Conservation (phyloP, 495 filamentous ascomycete species). For the Lichenothelia convexa region DNA sequence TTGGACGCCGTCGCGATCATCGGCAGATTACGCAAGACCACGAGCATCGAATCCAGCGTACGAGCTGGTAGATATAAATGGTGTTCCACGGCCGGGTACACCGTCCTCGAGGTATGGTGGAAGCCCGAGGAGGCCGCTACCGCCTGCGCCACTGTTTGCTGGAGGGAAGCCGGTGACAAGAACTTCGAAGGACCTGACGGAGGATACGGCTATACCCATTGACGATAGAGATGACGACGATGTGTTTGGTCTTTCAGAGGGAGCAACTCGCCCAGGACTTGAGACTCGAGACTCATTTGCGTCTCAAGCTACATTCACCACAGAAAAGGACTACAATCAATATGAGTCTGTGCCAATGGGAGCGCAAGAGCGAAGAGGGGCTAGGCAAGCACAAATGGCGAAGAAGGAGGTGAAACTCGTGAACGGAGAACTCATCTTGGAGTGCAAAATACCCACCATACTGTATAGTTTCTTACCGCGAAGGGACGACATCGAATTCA, state of each 20-base stretch:
- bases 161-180: conserved; percentile 26
- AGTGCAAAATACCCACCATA: conserved; percentile 98
- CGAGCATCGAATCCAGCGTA: conserved; percentile 52
- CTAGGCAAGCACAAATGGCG: conserved; percentile 67
- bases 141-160: conserved; percentile 73
- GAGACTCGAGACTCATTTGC: conserved; percentile 43
- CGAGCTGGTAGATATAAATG: conserved; percentile 76
- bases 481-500: conserved; percentile 87
- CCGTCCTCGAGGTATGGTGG: conserved; percentile 74
- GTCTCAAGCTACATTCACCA: conserved; percentile 44
- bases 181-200: conserved; percentile 29
- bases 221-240: conserved; percentile 44
- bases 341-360: conserved; percentile 79
- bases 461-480: conserved; percentile 86
- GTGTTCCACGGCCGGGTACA: conserved; percentile 75
- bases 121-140: conserved; percentile 72
- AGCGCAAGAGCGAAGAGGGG: conserved; percentile 66
- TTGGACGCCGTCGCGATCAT: conserved; percentile 52
- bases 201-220: conserved; percentile 34
- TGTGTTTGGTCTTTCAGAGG: conserved; percentile 49
- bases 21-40: conserved; percentile 46
- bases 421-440: conserved; percentile 91
- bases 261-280: conserved; percentile 26
- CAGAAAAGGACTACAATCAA: conserved; percentile 33
- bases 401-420: conserved; percentile 90